Conservation (phyloP, 495 filamentous ascomycete species). For the Aspergillus egyptiacus region DNA sequence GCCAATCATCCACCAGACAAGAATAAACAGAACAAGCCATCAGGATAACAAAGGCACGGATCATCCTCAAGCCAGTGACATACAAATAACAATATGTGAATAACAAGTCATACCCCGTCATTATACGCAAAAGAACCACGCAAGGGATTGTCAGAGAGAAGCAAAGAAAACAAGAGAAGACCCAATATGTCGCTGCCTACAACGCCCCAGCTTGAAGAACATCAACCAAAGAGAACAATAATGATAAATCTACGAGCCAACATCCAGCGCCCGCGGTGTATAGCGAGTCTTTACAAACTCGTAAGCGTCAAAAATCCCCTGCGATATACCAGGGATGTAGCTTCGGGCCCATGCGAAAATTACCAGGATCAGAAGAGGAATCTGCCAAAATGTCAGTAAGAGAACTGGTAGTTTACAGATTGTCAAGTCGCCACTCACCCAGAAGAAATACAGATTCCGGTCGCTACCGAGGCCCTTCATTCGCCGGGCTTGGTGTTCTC, state of each 20-base stretch:
- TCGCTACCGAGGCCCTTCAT: constrained; percentile 70
- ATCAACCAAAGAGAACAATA: constrained; percentile 16
- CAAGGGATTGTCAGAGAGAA: constrained; percentile 13
- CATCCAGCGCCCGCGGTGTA: constrained; percentile 37
- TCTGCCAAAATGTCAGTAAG: constrained; percentile 27
- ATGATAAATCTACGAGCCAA: constrained; percentile 23
- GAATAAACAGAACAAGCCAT: too few relatives aligned
- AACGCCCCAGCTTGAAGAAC: constrained; percentile 24
- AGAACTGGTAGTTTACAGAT: not conserved
- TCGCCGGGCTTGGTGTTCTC: constrained; percentile 64
- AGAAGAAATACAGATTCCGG: constrained; percentile 77
- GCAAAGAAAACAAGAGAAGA: constrained; percentile 16
- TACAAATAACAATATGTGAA: not conserved
- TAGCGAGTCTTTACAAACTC: constrained; percentile 42
- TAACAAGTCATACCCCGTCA: constrained; percentile 36
- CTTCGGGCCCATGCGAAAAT: constrained; percentile 58
- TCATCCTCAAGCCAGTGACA: not conserved
- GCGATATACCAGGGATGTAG: constrained; percentile 50
- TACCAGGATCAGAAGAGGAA: constrained; percentile 52
- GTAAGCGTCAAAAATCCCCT: constrained; percentile 38
- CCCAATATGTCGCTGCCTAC: constrained; percentile 18
- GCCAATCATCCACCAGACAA: too few relatives aligned
- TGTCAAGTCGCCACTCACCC: constrained; percentile 51
- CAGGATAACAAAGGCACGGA: not conserved
- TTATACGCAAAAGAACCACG: constrained; percentile 30